Evolutionary conservation across 2,329 filamentous ascomycete species (phyloP), one percentile per base, ranked within the genome.

Genomic region (Penicillium freii): DNA sequence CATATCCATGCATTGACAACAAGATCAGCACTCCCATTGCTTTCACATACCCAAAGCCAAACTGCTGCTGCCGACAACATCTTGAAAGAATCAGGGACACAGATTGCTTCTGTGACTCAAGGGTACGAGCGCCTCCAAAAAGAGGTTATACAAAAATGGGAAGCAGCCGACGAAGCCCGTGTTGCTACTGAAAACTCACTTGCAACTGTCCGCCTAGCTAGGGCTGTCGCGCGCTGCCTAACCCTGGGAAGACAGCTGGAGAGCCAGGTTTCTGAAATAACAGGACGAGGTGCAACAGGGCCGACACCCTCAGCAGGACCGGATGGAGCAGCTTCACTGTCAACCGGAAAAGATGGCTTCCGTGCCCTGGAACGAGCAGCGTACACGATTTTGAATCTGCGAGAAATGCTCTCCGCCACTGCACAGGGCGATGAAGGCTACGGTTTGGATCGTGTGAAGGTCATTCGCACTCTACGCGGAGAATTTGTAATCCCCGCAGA

Each of bases 1-100:
- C 92, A 96, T 72, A 96, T 99, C 62, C 91, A 99, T 73, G 84
- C 85, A 4, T 83, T 97, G 40, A 95, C 93, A 6, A 94, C 92
- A 2, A 87, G 89, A 62, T 90, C 88, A 29, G 92, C 94, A 3
- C 78, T 93, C 0, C 90, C 92, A 0, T 81, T 99, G 29, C 83
- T 99, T 21, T 80, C 86, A 31, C 84, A 97, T 74, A 95, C 92
- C 3, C 82, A 86, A 59, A 79, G 84, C 43, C 90, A 94, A 73
- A 89, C 87, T 15, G 82, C 85, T 33, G 86, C 91, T 2, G 91
- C 89, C 64, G 81, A 83, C 51, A 82, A 81, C 52, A 88, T 97
- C 62, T 79, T 96, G 53, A 77, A 83, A 33, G 88, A 90, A 67
- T 85, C 97, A 38, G 90, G 95, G 65, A 81, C 84, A 8, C 92